phyloP scores from a whole-genome alignment of 148 eudicot genomes.

The Suaeda aralocaspica region DNA sequence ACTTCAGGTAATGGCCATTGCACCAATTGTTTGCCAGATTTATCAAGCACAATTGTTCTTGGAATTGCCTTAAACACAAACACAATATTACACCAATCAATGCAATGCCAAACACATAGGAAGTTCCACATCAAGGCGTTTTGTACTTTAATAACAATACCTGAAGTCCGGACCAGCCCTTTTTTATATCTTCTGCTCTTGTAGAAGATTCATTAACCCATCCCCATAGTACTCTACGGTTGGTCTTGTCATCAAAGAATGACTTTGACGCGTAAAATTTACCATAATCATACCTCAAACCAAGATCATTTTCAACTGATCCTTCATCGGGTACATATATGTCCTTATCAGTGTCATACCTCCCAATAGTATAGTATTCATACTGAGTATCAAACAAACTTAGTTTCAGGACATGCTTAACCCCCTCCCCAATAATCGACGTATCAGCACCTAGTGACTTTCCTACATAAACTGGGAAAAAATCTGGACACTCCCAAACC shows the following conservation, averaged over 20 bases:
- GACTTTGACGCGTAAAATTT: slow-evolving; percentile 51
- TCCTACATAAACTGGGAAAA: slow-evolving; percentile 33
- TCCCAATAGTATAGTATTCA: slow-evolving; percentile 46
- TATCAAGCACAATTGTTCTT: slow-evolving; percentile 43
- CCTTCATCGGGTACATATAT: slow-evolving; percentile 32
- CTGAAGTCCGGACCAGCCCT: slow-evolving; percentile 58
- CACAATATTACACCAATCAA: neutral
- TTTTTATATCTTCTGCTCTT: slow-evolving; percentile 24
- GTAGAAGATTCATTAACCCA: slow-evolving; percentile 48
- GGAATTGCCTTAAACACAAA: slow-evolving; percentile 38
- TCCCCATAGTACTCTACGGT: slow-evolving; percentile 42
- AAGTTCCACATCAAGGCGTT: no score
- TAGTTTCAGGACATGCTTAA: slow-evolving; percentile 46
- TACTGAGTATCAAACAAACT: slow-evolving; percentile 26
- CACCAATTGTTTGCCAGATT: slow-evolving; percentile 39
- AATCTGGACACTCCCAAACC: slow-evolving; percentile 41
- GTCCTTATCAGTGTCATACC: slow-evolving; percentile 34
- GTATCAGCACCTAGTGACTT: slow-evolving; percentile 30
- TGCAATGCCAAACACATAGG: no score
- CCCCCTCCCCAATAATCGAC: slow-evolving; percentile 21
- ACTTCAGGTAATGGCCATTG: slow-evolving; percentile 55
- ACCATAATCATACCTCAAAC: slow-evolving; percentile 52
- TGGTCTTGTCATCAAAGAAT: slow-evolving; percentile 34
- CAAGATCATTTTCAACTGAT: slow-evolving; percentile 24
- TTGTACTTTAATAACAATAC: slow-evolving; percentile 18